Evolutionary conservation across 1,284 basidiomycete genomes (phyloP).

Genomic region (Ceratobasidium sp.): DNA sequence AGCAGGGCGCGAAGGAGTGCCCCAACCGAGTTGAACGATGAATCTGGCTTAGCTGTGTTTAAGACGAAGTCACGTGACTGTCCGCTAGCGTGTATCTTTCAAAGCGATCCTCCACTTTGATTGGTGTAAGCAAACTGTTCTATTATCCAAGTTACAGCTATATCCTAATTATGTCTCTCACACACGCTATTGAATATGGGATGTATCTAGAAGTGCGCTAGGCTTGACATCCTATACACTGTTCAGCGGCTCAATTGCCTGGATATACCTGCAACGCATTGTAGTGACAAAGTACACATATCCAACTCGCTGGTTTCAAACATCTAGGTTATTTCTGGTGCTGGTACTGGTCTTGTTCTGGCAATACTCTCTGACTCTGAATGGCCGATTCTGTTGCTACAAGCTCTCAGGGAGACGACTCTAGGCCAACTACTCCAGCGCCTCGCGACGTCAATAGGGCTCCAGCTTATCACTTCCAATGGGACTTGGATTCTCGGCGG

Average conservation of each 20-base stretch:
- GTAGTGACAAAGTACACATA: neutral
- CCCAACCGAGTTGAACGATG: neutral
- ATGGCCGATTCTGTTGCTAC: constrained; percentile 25
- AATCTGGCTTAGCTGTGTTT: neutral
- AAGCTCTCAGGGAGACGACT: constrained; percentile 35
- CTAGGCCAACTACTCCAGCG: constrained; percentile 29
- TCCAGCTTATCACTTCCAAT: constrained; percentile 44
- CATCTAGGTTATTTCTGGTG: neutral
- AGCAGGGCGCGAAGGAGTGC: neutral
- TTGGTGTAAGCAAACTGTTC: constrained; percentile 23
- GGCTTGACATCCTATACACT: neutral
- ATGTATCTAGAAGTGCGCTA: neutral
- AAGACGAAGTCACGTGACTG: constrained; percentile 12
- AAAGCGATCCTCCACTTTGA: constrained; percentile 4
- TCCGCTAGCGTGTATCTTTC: neutral
- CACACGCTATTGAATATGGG: neutral
- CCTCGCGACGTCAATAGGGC: constrained; percentile 8
- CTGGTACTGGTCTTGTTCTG: neutral
- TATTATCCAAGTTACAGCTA: neutral
- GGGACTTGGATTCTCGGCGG: constrained; percentile 42
- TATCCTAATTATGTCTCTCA: constrained; percentile 7
- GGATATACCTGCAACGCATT: neutral
- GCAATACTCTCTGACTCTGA: neutral
- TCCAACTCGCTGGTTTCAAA: neutral
- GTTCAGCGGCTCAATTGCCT: neutral